Evolutionary conservation across 352 stramenopile species (phyloP), one percentile per base, ranked within the genome.

Genomic region (Thraustotheca clavata): DNA sequence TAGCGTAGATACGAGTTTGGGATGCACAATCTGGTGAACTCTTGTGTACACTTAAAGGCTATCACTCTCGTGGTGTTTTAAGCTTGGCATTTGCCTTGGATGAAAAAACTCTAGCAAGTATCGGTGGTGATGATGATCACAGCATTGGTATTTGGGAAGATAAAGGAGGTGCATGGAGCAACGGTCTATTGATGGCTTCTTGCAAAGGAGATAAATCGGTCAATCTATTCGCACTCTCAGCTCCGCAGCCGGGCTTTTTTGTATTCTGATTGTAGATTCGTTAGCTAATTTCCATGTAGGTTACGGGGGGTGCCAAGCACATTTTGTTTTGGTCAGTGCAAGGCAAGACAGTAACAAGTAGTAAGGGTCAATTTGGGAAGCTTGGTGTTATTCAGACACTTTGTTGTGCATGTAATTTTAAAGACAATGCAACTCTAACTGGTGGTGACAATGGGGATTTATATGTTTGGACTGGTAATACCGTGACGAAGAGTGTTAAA

Each of bases 1-100:
- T n/a, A 29, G 16, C 14, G 7, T 36, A 68, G 27, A 68, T 97
- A 26, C 79, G 87, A 18, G 65, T 97, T 24, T 97, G 89, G 89
- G 82, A 94, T 61, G 76, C 80, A 0, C 79, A 88, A 49, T 91
- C 80, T 0, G 83, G 84, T 0, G 80, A 79, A 39, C 60, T 89
- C 26, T 72, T 81, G 8, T 75, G 68, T 20, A 77, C 85, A 62
- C 65, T 94, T 22, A 81, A 77, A 34, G 79, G 80, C 0, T 82
- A 85, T 38, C 84, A 95, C 54, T 35, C 77, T 3, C 80, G 85
- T 9, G 83, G 85, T 2, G 81, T 96, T 0, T 46, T 90, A 8
- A 81, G 77, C 14, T 49, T 95, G 48, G 74, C 78, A 1, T 95
- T 94, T 31, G 87, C 70, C 6, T 35, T 39, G 11, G 78, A 68